Percentiles rank a stretch among this genome's conserved stretches.
Conservation (phyloP, 805 yeast genomes). For the Hanseniaspora occidentalis region DNA sequence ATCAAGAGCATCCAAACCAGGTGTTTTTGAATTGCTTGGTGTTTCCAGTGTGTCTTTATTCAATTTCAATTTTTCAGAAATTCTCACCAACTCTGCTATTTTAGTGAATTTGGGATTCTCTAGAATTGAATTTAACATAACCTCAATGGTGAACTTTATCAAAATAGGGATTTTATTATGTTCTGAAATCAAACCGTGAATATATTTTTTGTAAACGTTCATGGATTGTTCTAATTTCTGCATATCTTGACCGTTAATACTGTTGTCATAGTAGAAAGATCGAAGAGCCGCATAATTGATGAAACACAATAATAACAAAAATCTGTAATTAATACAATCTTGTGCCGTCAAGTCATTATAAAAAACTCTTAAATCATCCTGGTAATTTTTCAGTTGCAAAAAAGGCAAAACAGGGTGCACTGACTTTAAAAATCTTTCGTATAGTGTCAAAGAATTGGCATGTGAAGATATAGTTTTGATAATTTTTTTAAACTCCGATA, state of each 20-base stretch:
- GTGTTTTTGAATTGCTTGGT: too few species aligned
- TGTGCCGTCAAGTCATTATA: conserved; percentile 8
- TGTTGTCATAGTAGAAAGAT: conserved; percentile 46
- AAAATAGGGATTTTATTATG: conserved; percentile 14
- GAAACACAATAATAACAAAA: conserved; percentile 38
- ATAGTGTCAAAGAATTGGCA: conserved; percentile 33
- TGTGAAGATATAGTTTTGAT: conserved; percentile 34
- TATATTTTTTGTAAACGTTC: neutral
- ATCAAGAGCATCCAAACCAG: too few species aligned
- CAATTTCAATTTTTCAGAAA: conserved; percentile 42
- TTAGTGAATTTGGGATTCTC: conserved; percentile 46
- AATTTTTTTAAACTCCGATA: conserved; percentile 19
- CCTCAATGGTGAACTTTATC: conserved; percentile 34
- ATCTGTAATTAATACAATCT: conserved; percentile 26
- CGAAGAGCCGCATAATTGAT: conserved; percentile 46
- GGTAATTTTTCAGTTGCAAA: conserved; percentile 33
- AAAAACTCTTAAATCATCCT: conserved; percentile 35
- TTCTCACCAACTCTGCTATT: conserved; percentile 41
- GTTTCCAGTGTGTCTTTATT: conserved; percentile 45
- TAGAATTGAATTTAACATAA: conserved; percentile 37
- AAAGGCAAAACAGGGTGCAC: conserved; percentile 47
- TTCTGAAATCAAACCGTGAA: neutral
- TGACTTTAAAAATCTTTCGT: conserved; percentile 36
- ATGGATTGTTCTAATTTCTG: conserved; percentile 32
- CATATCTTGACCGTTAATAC: conserved; percentile 26